These are phyloP conservation scores for Cercospora sojina DNA, from an alignment of 2,329 filamentous ascomycete species.

Conservation along the genomic window DNA sequence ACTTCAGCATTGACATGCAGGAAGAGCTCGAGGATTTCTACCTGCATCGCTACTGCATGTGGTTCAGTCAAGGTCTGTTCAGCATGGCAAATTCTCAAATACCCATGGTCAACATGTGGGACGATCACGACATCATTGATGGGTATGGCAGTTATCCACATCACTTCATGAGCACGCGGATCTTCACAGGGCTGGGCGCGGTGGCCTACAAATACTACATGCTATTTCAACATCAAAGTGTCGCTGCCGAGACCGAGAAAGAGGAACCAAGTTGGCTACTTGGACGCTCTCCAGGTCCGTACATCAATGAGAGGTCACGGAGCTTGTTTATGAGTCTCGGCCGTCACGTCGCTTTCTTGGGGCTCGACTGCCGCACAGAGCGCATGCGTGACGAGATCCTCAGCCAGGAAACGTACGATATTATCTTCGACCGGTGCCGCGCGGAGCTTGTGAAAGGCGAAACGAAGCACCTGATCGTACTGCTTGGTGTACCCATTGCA, in stretches of 20 bases:
- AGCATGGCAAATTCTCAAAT: conserved; percentile 92
- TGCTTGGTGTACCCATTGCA: conserved; percentile 68
- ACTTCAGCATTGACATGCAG: conserved; percentile 79
- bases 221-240: conserved; percentile 94
- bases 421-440: conserved; percentile 82
- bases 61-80: conserved; percentile 96
- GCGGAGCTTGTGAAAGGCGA: conserved; percentile 78
- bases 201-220: conserved; percentile 98
- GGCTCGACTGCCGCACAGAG: conserved; percentile 88
- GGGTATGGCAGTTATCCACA: conserved; percentile 93
- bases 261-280: conserved; percentile 91
- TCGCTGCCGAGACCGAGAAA: conserved; percentile 73
- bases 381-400: conserved; percentile 80
- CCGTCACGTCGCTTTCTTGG: conserved; percentile 74
- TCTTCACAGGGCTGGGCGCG: conserved; percentile 85
- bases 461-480: conserved; percentile 84
- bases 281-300: conserved; percentile 76
- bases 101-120: conserved; percentile 97
- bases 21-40: conserved; percentile 87
- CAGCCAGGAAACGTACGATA: conserved; percentile 76
- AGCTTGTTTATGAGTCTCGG: conserved; percentile 85
- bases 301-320: conserved; percentile 81
- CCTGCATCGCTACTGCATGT: conserved; percentile 81
- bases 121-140: conserved; percentile 71
- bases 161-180: conserved; percentile 82